Conservation (phyloP, 306 rosid species). For the Mucuna pruriens region DNA sequence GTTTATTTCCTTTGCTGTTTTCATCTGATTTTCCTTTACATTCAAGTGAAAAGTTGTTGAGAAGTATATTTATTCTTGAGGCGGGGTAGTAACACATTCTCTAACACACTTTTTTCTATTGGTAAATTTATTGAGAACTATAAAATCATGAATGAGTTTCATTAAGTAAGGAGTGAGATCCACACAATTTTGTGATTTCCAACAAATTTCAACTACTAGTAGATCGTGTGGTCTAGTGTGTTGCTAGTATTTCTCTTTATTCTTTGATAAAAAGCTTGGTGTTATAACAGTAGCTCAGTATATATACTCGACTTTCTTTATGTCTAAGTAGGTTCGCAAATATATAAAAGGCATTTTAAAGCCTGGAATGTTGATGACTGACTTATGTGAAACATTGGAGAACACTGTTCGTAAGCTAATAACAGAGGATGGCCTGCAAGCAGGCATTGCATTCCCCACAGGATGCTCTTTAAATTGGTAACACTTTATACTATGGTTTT, state of each 20-base stretch:
- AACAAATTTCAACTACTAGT: no score
- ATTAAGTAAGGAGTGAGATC: no score
- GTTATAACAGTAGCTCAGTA: neutral
- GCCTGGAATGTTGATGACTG: conserved; percentile 98
- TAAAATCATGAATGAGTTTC: no score
- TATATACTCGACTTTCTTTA: conserved; percentile 21
- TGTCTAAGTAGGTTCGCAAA: conserved; percentile 75
- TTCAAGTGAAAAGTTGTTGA: conserved; percentile 1
- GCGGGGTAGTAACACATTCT: no score
- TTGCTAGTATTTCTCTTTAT: no score
- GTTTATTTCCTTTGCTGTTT: neutral
- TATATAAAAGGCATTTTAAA: conserved; percentile 78
- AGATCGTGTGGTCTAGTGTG: no score
- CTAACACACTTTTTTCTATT: no score
- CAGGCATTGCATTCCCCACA: conserved; percentile 99
- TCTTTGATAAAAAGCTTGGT: neutral
- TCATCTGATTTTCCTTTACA: conserved; percentile 10
- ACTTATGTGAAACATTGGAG: conserved; percentile 93
- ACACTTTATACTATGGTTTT: conserved; percentile 1
- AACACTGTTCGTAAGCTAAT: conserved; percentile 86
- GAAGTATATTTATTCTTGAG: neutral
- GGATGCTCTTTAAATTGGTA: conserved; percentile 99
- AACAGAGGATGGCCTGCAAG: conserved; percentile 91
- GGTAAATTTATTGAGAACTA: no score
- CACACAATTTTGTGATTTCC: no score